A percentile compares a stretch with the other conserved stretches of the same genome.
Conservation (phyloP, 192 early-diverging fungal genomes). For the Coemansia sp. region DNA sequence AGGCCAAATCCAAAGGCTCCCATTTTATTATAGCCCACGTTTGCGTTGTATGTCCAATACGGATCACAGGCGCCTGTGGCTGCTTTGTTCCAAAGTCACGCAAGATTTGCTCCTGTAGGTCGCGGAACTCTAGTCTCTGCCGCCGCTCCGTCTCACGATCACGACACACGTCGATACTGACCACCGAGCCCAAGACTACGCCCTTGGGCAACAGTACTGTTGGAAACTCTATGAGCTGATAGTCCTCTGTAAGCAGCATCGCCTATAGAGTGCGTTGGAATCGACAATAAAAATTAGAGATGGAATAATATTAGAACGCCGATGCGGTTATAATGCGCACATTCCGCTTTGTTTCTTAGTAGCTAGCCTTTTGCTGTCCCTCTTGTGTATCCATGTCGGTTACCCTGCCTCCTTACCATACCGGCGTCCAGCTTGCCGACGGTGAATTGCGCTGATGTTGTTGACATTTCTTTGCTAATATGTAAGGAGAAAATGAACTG, state of each 20-base stretch:
- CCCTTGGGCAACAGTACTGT: constrained; percentile 92
- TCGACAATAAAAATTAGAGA: no score
- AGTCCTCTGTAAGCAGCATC: constrained; percentile 92
- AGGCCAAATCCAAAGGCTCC: constrained; percentile 82
- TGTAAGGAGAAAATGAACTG: no score
- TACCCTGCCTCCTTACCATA: constrained; percentile 60
- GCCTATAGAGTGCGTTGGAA: no score
- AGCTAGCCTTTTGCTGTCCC: constrained; percentile 3
- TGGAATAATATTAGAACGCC: no score
- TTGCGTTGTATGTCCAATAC: constrained; percentile 72
- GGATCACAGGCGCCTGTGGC: constrained; percentile 78
- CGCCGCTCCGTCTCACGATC: constrained; percentile 81
- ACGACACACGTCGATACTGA: constrained; percentile 92
- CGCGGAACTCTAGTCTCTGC: constrained; percentile 77
- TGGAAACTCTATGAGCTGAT: constrained; percentile 99
- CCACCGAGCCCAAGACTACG: constrained; percentile 88
- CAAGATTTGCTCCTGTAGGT: constrained; percentile 83
- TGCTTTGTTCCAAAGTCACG: constrained; percentile 69
- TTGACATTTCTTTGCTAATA: no score
- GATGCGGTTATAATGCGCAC: no score
- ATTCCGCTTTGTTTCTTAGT: constrained; percentile 11
- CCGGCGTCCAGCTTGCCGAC: constrained; percentile 94
- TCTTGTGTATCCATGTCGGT: not conserved
- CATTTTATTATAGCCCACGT: constrained; percentile 89
- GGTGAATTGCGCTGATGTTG: constrained; percentile 62